Base-by-base conservation (phyloP, 331 rosid species). In the Cucumis variabilis region DNA sequence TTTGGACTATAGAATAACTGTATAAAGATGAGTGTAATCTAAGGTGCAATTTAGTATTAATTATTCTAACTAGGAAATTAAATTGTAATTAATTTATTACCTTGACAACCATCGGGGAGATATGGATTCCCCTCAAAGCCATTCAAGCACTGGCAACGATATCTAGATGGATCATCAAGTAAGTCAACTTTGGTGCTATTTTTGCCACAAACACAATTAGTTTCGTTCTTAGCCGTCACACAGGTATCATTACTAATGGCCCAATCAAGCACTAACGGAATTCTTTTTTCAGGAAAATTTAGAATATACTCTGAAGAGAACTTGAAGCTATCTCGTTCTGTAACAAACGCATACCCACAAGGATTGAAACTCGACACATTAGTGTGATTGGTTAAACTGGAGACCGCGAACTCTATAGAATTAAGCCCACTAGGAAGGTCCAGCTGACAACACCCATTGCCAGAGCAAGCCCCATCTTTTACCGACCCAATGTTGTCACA, bases 111-210 rank as follows among this genome's bases (percentile, higher is more conserved):
- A 24, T 48, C 20, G 48, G 55, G 83, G 21, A 88, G 89, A 79
- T 89, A 89, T 9, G 89, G 89, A 66, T 48, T 80, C 25, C 91
- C 89, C 21, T 89, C 63, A 19, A 81, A 89, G 7, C 91, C 91
- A 0, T 65, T 44, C 6, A 12, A 71, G 84, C 89, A 89, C 16
- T 48, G 27, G 79, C 91, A 86, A 44, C 72, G 87, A 68, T 82
- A 89, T 13, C 83, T 85, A 5, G 6, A 46, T 4, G 55, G 78
- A 15, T 60, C 76, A 19, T 5, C 48, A 3, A 25, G 58, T 13
- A 28, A 10, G 41, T 55, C 14, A 62, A 17, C 8, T 74, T 46
- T 76, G 4, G 0, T 20, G 3, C 82, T 78, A 25, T 85, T 85
- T 1, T 6, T 37, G 19, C 81, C 48, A 15, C 88, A 85, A 0